Evolutionary conservation across 2,329 filamentous ascomycete genomes (phyloP), one percentile per base, ranked within the genome.

Genomic region (Rachicladosporium sp.): DNA sequence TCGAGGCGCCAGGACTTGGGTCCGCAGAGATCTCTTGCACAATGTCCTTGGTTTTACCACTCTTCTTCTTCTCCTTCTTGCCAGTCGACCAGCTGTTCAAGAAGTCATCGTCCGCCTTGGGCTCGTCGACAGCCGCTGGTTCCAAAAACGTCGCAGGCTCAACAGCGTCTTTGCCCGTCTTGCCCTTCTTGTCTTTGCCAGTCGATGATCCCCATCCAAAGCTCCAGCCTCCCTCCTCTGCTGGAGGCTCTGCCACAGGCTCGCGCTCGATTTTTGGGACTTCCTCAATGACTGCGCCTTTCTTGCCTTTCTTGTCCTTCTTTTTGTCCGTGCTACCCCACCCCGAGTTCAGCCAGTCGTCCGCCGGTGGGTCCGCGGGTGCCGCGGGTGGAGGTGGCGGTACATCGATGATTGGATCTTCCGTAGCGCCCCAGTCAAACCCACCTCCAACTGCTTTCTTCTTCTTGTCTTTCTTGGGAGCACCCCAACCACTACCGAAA

Each of bases 41-140:
- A 13, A 63, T 55, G 4, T 53, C 59, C 37, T 66, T 63, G 35
- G 58, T 62, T 50, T 62, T 64, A 10, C 54, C 57, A 34, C 63
- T 61, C 45, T 64, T 66, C 46, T 58, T 69, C 54, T 72, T 70
- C 56, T 71, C 71, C 43, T 63, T 61, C 46, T 71, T 75, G 4
- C 69, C 66, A 37, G 68, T 73, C 27, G 69, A 70, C 65, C 74
- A 77, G 35, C 70, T 68, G 43, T 63, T 68, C 54, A 71, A 73
- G 29, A 37, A 37, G 33, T 65, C 63, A 9, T 64, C 64, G 21
- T 68, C 66, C 10, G 56, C 57, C 42, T 66, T 66, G 2, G 68
- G 65, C 48, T 73, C 70, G 42, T 71, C 67, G 6, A 72, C 59
- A 19, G 56, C 61, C 45, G 66, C 67, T n/a, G 68, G 66, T 41